These are phyloP conservation scores for Chrysanthemum lavandulifolium DNA, from an alignment of 129 eudicot species.

Conservation along the genomic window DNA sequence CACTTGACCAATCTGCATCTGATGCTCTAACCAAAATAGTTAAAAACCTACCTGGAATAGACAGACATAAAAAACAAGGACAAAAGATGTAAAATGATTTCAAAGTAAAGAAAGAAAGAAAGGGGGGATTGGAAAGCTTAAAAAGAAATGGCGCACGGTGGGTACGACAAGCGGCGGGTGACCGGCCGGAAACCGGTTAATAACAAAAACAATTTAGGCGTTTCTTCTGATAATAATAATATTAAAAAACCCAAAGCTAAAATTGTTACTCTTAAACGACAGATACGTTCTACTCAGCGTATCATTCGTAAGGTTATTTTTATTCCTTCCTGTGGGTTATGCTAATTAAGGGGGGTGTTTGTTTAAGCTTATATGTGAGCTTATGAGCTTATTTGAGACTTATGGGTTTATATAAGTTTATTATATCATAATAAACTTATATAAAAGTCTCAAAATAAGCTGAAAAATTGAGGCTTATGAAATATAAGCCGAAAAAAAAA, in stretches of 20 bases:
- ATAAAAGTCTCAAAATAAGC: no score
- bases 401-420: no score
- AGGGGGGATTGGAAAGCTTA: slow-evolving; percentile 11
- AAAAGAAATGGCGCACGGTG: slow-evolving; percentile 72
- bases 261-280: slow-evolving; percentile 66
- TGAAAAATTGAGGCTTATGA: no score
- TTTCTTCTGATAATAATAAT: neutral
- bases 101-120: neutral
- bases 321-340: no score
- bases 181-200: slow-evolving; percentile 52
- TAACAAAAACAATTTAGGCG: slow-evolving; percentile 39
- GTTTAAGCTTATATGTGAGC: no score
- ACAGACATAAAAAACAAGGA: neutral
- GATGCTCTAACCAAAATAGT: no score
- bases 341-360: no score
- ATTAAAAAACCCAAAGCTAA: slow-evolving; percentile 65
- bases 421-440: no score
- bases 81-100: neutral
- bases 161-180: slow-evolving; percentile 60
- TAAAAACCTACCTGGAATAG: no score
- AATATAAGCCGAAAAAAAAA: no score
- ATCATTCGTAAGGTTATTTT: slow-evolving; percentile 64
- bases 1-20: no score
- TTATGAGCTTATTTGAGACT: no score
- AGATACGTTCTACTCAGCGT: slow-evolving; percentile 86